Evolutionary conservation across 2,329 filamentous ascomycete species (phyloP).

Genomic region (Pseudocercospora pini-densiflorae): DNA sequence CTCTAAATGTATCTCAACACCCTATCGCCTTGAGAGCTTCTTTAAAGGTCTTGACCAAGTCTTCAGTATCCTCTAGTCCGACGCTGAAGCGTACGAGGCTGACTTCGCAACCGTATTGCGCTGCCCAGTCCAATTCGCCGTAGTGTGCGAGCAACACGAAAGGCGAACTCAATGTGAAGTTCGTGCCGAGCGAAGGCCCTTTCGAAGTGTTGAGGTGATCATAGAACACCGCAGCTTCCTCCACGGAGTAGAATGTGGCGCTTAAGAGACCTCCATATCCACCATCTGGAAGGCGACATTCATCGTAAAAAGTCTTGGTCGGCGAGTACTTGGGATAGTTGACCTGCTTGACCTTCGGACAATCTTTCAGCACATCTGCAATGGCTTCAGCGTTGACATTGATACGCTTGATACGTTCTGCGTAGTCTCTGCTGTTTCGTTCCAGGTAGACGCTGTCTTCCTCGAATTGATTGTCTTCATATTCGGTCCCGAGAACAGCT

Average conservation of each 20-base stretch:
- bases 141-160: slow-evolving; percentile 94
- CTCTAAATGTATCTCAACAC: neutral
- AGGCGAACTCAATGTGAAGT: slow-evolving; percentile 89
- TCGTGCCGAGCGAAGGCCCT: slow-evolving; percentile 92
- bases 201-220: slow-evolving; percentile 87
- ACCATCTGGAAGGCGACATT: slow-evolving; percentile 66
- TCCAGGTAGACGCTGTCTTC: slow-evolving; percentile 96
- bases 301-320: slow-evolving; percentile 75
- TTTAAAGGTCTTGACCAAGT: slow-evolving; percentile 65
- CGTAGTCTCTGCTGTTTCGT: slow-evolving; percentile 92
- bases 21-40: neutral
- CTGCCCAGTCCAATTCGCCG: slow-evolving; percentile 87
- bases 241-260: slow-evolving; percentile 72
- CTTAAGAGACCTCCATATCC: slow-evolving; percentile 92
- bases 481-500: slow-evolving; percentile 64
- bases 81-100: slow-evolving; percentile 86
- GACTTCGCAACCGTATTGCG: slow-evolving; percentile 77
- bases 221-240: slow-evolving; percentile 79
- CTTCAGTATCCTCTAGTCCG: slow-evolving; percentile 77
- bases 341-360: slow-evolving; percentile 71
- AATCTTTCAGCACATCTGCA: slow-evolving; percentile 69
- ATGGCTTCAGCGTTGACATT: slow-evolving; percentile 86
- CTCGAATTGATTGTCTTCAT: slow-evolving; percentile 90
- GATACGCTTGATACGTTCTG: slow-evolving; percentile 78
- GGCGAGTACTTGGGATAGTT: slow-evolving; percentile 85